Evolutionary conservation across 176 grass and related monocot species (phyloP), one percentile per base, ranked within the genome.

Genomic region (Leersia perrieri): DNA sequence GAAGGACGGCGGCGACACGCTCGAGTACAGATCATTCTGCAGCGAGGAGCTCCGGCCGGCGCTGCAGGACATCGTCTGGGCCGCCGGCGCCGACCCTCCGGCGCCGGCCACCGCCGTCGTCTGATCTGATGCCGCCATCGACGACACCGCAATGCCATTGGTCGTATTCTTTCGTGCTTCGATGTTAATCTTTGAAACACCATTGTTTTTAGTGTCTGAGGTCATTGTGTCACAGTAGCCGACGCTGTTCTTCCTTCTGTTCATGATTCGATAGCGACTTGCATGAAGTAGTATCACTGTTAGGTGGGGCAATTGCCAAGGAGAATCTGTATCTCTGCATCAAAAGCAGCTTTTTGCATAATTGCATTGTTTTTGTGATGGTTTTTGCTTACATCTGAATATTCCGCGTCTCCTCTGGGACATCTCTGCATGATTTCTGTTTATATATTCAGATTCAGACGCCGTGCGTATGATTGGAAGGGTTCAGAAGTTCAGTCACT

Each of bases 21-120:
- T 89, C 1, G 92, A 95, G 81, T 99, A 99, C 60, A 86, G 88
- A 12, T 92, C 92, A 32, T 99, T 99, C 76, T 99, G 92, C 83
- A 84, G 80, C 72, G 94, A 91, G 44, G 84, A 99, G 75, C 89
- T 99, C 78, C 90, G 90, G 63, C 92, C 96, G 15, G 96, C 88
- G 38, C 86, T 99, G 68, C 60, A 89, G 79, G 79, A 93, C 55
- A 88, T 99, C 58, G 71, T 99, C 23, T 89, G 83, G 88, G 78
- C 83, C 25, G 72, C 88, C n/a, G 35, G 7, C n/a, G 20, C 47
- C 77, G 87, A 85, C 3, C 64, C 63, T 0, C 64, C 82, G 3
- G 36, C 63, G 0, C 64, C 82, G 3, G 36, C 47, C 9, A 72
- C 62, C 7, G 38, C 71, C 64, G 75, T 27, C 39, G 55, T 76